Percentiles rank a stretch among this genome's conserved stretches.
These are phyloP conservation scores for Suzukiozyma palmioleophila DNA, from an alignment of 1,139 yeast genomes.

Conservation along the genomic window DNA sequence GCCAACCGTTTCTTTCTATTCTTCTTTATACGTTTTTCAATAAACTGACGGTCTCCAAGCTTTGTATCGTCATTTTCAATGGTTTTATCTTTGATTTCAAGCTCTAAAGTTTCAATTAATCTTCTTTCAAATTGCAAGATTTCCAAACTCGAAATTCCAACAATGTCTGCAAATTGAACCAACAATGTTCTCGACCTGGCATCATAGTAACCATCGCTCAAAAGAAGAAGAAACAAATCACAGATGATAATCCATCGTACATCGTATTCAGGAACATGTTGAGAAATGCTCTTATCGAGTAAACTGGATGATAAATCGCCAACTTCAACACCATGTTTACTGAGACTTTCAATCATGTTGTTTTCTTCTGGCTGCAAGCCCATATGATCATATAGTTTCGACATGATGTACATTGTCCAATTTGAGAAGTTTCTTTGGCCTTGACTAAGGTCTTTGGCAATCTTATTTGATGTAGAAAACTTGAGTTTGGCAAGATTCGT, in stretches of 20 bases:
- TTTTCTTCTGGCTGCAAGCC: slow-evolving; percentile 70
- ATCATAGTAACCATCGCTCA: slow-evolving; percentile 86
- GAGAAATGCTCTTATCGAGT: slow-evolving; percentile 36
- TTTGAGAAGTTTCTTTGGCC: slow-evolving; percentile 78
- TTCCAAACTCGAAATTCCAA: slow-evolving; percentile 61
- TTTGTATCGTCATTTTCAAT: slow-evolving; percentile 60
- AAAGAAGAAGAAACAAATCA: slow-evolving; percentile 74
- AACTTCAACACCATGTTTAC: slow-evolving; percentile 78
- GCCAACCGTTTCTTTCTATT: slow-evolving; percentile 67
- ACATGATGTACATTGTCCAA: slow-evolving; percentile 78
- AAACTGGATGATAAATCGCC: slow-evolving; percentile 64
- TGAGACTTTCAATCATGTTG: slow-evolving; percentile 80
- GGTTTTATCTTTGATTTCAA: slow-evolving; percentile 61
- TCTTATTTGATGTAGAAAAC: slow-evolving; percentile 45
- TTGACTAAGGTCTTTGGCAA: slow-evolving; percentile 57
- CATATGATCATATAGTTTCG: slow-evolving; percentile 76
- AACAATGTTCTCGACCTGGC: slow-evolving; percentile 79
- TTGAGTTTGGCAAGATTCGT: slow-evolving; percentile 63
- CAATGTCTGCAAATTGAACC: slow-evolving; percentile 55
- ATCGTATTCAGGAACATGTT: slow-evolving; percentile 47
- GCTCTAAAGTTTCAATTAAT: slow-evolving; percentile 82
- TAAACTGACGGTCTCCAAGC: slow-evolving; percentile 69
- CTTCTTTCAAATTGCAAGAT: slow-evolving; percentile 86
- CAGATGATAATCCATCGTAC: slow-evolving; percentile 91
- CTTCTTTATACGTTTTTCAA: slow-evolving; percentile 64